Base-by-base conservation (phyloP, 768 basidiomycete species). In the Rubroboletus pulcherrimus region DNA sequence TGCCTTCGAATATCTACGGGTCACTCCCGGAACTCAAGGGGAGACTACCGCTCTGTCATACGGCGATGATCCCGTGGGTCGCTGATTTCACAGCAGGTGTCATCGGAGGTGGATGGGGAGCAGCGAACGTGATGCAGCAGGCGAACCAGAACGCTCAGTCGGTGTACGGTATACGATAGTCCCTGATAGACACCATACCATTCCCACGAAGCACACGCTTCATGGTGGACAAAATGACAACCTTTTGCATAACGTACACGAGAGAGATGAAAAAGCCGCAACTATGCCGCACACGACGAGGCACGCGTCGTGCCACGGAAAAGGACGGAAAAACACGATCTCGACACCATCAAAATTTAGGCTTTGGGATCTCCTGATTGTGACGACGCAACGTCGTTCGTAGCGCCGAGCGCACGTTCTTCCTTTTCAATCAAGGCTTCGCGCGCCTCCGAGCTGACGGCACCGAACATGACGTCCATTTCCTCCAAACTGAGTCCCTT, bases 31-130 rank as follows among this genome's bases (percentile, higher is more conserved):
- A 59, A 7, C 53, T 77, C 52, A 83, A 83, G 60, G 83, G 85
- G 3, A 81, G 79, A 59, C 69, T 93, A 0, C 87, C 91, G 0
- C 66, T 93, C 8, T 89, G 80, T 52, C 90, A 91, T 63, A 82
- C 83, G 0, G 89, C 82, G 0, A 91, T 93, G 87, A 80, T 93
- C 1, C 91, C 91, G 0, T 93, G 90, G 90, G 87, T 87, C 0
- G 89, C 91, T 0, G 82, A 84, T 61, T 92, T 86, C 63, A 81
- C 90, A 0, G 84, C 87, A 4, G 70, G 71, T 1, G 67, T 81
- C 1, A 53, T 59, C 0, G 77, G 74, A 4, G 73, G 73, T 2
- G 71, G 61, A 4, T 87, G 83, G 82, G 75, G 77, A 41, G 71
- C 82, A 0, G 81, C 80, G 49, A 70, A 74, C 26, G 81, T 91